Base-by-base conservation (phyloP, 495 filamentous ascomycete genomes). In the Trypethelium eluteriae region DNA sequence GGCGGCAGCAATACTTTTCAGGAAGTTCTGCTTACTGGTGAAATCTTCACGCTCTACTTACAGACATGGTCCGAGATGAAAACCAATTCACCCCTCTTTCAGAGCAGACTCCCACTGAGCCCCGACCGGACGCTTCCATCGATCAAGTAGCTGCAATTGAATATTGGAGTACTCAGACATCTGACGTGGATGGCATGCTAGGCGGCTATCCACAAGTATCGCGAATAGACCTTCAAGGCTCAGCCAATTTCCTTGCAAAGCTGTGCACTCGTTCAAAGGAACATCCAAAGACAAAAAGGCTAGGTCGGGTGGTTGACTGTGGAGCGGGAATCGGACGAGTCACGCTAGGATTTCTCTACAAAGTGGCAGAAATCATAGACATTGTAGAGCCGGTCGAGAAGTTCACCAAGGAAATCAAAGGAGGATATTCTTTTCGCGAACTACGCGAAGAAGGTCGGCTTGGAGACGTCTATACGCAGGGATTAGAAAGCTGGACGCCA, bases 101-200 rank as follows among this genome's bases (percentile, higher is more conserved):
- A 35, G 53, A 59, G 32, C 53, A 59, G 7, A 32, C 7, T 7
- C 7, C 7, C 3, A 14, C 18, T 35, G n/a, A 35, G 14, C 9
- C 2, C 6, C 11, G 7, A 34, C 76, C 49, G 39, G 84, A 87
- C 73, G 74, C 82, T 10, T 66, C 71, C 5, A 86, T 88, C 72
- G 77, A 80, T 72, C 76, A 79, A 67, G 74, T 35, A 39, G 68
- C 65, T n/a, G 74, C 84, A 39, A 75, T 85, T 10, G 71, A 73
- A n/a, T 96, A 96, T 82, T 96, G 91, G 92, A 82, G 85, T 71
- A 77, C 80, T 68, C 78, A 90, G 67, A 79, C 86, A n/a, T 81
- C 89, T 47, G 87, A 86, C 66, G 81, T 87, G 63, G 84, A 87
- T 72, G 89, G 87, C 72, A 93, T 96, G 89, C 88, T 98, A 0